phyloP scores from a whole-genome alignment of 1,284 basidiomycete genomes.

The Ceratorhiza oryzae-sativae region DNA sequence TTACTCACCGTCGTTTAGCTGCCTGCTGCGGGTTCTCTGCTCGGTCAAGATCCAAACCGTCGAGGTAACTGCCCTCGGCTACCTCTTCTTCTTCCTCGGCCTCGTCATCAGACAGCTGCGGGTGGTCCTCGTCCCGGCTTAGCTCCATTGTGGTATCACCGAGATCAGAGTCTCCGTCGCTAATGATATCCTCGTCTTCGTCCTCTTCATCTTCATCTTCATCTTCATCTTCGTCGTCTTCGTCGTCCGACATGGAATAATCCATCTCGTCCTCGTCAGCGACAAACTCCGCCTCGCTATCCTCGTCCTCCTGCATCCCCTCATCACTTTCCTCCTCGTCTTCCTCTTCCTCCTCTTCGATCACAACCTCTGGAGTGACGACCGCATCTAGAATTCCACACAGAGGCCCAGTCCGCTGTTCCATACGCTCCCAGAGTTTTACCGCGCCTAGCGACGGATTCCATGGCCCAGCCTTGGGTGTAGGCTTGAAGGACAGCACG shows the following conservation, averaged over 20 bases:
- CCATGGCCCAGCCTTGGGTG: slow-evolving; percentile 13
- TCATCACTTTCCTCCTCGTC: slow-evolving; percentile 45
- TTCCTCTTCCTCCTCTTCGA: slow-evolving; percentile 47
- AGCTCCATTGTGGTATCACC: slow-evolving; percentile 35
- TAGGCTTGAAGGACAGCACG: slow-evolving; percentile 1
- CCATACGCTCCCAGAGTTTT: slow-evolving; percentile 40
- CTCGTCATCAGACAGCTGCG: slow-evolving; percentile 18
- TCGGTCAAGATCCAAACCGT: slow-evolving; percentile 52
- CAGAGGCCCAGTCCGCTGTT: slow-evolving; percentile 50
- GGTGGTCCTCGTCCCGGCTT: slow-evolving; percentile 8
- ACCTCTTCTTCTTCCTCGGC: slow-evolving; percentile 52
- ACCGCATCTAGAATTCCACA: slow-evolving; percentile 64
- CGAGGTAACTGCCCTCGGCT: slow-evolving; percentile 52
- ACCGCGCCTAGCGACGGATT: slow-evolving; percentile 23
- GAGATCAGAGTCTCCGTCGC: slow-evolving; percentile 49
- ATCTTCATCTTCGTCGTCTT: slow-evolving; percentile 55
- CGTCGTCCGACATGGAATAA: slow-evolving; percentile 44
- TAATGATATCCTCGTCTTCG: slow-evolving; percentile 52
- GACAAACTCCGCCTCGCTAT: slow-evolving; percentile 46
- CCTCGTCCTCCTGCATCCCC: slow-evolving; percentile 44
- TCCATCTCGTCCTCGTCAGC: slow-evolving; percentile 45
- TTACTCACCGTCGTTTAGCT: slow-evolving; percentile 10
- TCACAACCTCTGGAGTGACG: slow-evolving; percentile 49
- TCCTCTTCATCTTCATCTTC: slow-evolving; percentile 52
- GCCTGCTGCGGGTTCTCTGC: slow-evolving; percentile 44